Base-by-base conservation (phyloP, 164 flowering plant species). In the Nymphaea colorata region DNA sequence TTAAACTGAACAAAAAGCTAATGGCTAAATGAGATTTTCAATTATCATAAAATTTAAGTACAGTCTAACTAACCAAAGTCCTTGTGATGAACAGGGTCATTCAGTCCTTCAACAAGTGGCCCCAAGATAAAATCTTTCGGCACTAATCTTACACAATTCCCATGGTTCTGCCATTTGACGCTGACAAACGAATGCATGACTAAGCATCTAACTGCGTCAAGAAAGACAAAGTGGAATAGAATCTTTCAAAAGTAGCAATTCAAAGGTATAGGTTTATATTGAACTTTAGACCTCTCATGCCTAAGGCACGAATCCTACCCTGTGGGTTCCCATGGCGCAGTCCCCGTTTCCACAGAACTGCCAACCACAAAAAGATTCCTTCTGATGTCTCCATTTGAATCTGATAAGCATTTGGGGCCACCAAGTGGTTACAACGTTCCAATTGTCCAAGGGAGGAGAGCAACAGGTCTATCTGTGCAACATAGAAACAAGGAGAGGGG, bases 261-360 rank as follows among this genome's bases (percentile, higher is more conserved):
- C 7, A 61, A 61, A 16, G 63, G 15, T 15, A 1, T 61, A 61
- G 17, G 36, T 25, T 25, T 25, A 25, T 25, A 25, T 25, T 61
- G 11, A 61, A 61, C 15, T 61, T 15, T 16, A 61, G 63, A 6
- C 15, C n/a, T 16, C 6, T 6, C 63, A 61, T 6, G 63, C 41
- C n/a, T 61, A n/a, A 25, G n/a, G 6, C 43, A 42, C 64, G 44
- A 41, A 41, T 44, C n/a, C 53, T 81, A 92, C 99, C 99, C 75
- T 80, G 93, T 72, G 99, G 99, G 70, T 95, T 95, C 67, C 87
- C 93, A 80, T 95, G 99, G 76, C 65, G 77, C 70, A 95, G 82
- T 59, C 98, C 98, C 25, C 92, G 87, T 69, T 86, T 82, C 99
- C 96, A 95, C 71, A 95, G 69, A 66, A 95, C 79, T 67, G 88